Percentiles rank a stretch among this genome's conserved stretches.
phyloP scores from a whole-genome alignment of 2,329 filamentous ascomycete genomes.

The Penicillium sp. region DNA sequence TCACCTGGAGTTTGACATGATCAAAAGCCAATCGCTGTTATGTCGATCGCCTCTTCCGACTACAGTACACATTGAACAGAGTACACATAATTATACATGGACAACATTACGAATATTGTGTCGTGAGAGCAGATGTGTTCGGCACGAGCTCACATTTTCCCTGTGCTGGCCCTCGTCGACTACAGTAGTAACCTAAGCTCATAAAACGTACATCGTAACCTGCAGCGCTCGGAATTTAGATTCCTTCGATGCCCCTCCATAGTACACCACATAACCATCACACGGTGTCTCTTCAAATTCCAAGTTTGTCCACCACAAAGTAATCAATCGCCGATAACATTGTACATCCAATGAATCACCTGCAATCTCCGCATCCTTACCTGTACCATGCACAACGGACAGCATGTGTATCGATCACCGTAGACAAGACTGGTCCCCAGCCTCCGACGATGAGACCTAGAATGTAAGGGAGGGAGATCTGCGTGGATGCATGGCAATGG shows the following conservation, averaged over 20 bases:
- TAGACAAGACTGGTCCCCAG: background rate
- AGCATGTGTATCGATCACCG: background rate
- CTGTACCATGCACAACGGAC: background rate
- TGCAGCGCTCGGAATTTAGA: background rate
- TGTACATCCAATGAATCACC: background rate
- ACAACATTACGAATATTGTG: background rate
- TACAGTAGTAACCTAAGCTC: background rate
- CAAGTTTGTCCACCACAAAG: background rate
- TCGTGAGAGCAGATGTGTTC: background rate
- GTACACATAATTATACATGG: background rate
- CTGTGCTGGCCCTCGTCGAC: background rate
- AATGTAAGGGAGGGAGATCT: constrained; percentile 19
- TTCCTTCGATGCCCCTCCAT: background rate
- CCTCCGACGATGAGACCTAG: background rate
- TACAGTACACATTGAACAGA: background rate
- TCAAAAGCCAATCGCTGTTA: background rate
- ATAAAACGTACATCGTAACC: background rate
- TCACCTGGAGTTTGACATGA: background rate
- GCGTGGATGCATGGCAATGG: background rate
- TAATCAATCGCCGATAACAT: background rate
- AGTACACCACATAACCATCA: no score
- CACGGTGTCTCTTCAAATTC: background rate
- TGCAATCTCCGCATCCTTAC: background rate
- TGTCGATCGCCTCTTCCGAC: background rate
- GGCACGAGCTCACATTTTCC: constrained; percentile 1